Evolutionary conservation across 2,329 filamentous ascomycete species (phyloP).

Genomic region (Cercospora sojina): DNA sequence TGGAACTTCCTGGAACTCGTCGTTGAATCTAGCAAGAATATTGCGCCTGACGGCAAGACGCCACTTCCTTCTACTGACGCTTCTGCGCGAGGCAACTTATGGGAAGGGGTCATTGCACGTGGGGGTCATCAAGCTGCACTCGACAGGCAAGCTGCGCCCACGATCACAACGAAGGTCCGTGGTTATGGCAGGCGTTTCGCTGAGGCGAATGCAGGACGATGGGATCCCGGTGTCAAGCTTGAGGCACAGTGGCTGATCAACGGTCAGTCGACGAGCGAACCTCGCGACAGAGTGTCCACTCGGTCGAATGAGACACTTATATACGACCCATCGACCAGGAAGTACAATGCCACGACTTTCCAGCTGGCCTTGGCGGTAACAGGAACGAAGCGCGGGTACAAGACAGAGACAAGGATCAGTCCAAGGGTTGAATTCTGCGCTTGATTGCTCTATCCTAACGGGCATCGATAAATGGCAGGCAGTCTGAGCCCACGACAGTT

Average conservation of each 20-base stretch:
- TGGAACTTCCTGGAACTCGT: conserved; percentile 41
- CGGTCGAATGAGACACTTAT: not conserved
- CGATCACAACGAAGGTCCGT: conserved; percentile 2
- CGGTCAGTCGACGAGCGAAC: conserved; percentile 22
- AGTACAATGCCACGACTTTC: not conserved
- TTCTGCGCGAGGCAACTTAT: conserved; percentile 37
- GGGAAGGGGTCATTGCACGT: conserved; percentile 37
- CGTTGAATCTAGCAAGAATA: conserved; percentile 36
- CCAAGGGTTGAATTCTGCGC: not conserved
- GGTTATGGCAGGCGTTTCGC: not conserved
- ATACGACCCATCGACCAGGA: not conserved
- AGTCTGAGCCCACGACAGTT: too few species aligned
- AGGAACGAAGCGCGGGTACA: not conserved
- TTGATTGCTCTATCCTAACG: not conserved
- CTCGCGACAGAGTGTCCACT: not conserved
- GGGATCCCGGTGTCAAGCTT: conserved; percentile 41
- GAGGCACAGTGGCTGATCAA: conserved; percentile 39
- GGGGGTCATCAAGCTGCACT: conserved; percentile 40
- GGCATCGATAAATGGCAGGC: too few species aligned
- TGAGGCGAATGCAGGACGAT: conserved; percentile 34
- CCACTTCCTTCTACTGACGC: conserved; percentile 32
- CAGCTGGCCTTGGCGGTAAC: not conserved
- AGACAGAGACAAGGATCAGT: not conserved
- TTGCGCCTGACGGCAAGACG: conserved; percentile 36
- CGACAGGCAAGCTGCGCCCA: conserved; percentile 35